Conservation (phyloP, 2,329 filamentous ascomycete genomes). For the Huntiella bhutanensis region DNA sequence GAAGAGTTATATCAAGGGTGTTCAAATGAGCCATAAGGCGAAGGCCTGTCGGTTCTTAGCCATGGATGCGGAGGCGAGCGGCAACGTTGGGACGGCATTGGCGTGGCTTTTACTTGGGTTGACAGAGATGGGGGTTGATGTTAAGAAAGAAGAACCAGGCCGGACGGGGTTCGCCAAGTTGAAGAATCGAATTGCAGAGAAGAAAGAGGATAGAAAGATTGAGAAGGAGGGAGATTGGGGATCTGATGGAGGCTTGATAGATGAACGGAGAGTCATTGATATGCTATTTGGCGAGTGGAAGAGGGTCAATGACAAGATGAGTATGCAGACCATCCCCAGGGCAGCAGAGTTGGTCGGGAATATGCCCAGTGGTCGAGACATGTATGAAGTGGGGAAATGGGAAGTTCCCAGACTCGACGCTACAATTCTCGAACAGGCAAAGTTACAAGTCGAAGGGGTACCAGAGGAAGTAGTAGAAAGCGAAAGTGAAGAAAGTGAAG, state of each 20-base stretch:
- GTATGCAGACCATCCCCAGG: conserved; percentile 58
- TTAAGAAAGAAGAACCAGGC: conserved; percentile 23
- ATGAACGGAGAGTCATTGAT: conserved; percentile 70
- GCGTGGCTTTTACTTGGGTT: conserved; percentile 70
- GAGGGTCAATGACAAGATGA: conserved; percentile 82
- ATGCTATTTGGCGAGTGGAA: conserved; percentile 80
- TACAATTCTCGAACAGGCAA: conserved; percentile 33
- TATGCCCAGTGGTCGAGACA: conserved; percentile 77
- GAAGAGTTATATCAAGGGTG: conserved; percentile 53
- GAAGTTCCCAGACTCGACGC: conserved; percentile 44
- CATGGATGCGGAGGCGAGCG: conserved; percentile 68
- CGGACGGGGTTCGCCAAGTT: conserved; percentile 41
- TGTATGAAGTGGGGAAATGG: conserved; percentile 54
- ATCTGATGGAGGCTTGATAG: conserved; percentile 61
- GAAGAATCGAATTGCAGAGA: conserved; percentile 58
- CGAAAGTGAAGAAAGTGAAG: conserved; percentile 28
- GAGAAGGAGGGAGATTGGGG: conserved; percentile 61
- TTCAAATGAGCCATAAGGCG: conserved; percentile 56
- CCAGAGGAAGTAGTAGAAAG: conserved; percentile 21
- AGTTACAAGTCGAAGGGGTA: conserved; percentile 25
- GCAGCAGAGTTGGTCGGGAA: conserved; percentile 52
- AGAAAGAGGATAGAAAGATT: conserved; percentile 58
- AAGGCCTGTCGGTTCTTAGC: conserved; percentile 82
- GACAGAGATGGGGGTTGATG: conserved; percentile 51
- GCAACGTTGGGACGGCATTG: conserved; percentile 66